These are phyloP conservation scores for Aureobasidium sp. DNA, from an alignment of 2,329 filamentous ascomycete species.

Conservation along the genomic window DNA sequence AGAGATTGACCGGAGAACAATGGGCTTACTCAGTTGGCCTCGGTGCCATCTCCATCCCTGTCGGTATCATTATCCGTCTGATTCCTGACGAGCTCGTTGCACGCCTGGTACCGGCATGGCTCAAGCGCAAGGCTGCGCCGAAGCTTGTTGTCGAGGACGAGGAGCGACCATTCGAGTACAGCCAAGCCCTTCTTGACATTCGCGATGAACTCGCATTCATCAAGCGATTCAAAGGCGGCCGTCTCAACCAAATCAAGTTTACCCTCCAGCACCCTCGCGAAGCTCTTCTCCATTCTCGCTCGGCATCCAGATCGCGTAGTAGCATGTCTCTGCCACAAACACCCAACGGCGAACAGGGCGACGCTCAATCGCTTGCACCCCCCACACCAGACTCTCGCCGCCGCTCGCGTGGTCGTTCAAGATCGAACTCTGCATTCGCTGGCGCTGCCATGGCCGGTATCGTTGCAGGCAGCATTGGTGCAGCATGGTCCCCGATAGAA, in stretches of 20 bases:
- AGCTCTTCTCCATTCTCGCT: conserved; percentile 56
- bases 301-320: conserved; percentile 54
- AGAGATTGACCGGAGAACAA: conserved; percentile 61
- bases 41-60: conserved; percentile 75
- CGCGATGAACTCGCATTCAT: conserved; percentile 75
- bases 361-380: conserved; percentile 37
- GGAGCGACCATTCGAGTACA: conserved; percentile 50
- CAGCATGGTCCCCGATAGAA: conserved; percentile 64
- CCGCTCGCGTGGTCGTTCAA: conserved; percentile 55
- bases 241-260: conserved; percentile 74
- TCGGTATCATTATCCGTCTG: conserved; percentile 73
- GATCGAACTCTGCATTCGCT: conserved; percentile 66
- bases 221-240: conserved; percentile 72
- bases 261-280: conserved; percentile 69
- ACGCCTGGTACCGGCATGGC: conserved; percentile 35
- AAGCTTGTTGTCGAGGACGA: conserved; percentile 38
- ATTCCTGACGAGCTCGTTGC: conserved; percentile 65
- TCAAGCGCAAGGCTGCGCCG: conserved; percentile 33
- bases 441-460: conserved; percentile 79
- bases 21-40: conserved; percentile 86
- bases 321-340: conserved; percentile 60
- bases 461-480: conserved; percentile 65
- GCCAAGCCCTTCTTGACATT: conserved; percentile 65
- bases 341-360: conserved; percentile 48
- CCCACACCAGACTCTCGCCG: conserved; percentile 49